Base-by-base conservation (phyloP, 371 early-diverging fungal species). In the Choanephora cucurbitarum region DNA sequence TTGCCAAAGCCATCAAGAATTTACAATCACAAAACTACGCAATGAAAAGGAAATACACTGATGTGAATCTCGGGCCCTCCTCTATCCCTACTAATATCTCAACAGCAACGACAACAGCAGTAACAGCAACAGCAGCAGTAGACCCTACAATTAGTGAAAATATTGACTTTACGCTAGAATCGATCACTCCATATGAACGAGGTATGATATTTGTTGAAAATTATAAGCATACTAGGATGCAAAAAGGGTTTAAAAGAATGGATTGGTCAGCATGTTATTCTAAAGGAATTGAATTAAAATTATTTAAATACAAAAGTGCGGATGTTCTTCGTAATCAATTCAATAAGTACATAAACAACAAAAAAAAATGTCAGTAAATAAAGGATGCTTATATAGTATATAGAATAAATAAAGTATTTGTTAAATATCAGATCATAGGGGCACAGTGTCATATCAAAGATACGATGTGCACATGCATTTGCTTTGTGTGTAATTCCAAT, bases 1-100 rank as follows among this genome's bases (percentile, higher is more conserved):
- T 56, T 14, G 57, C 53, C 57, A 62, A 62, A 52, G 62, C 57
- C 51, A 62, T 62, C 44, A 62, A 57, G 53, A 55, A 40, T 52
- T 57, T 62, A 47, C 51, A 62, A 48, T 43, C 45, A 18, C 62
- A 62, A 57, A 62, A 62, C 44, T 19, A 52, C 43, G 46, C 53
- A 34, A 42, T 56, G 19, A 57, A 62, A 62, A 56, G 57, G 53
- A 52, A 56, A 41, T 55, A 47, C 44, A 52, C 10, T 62, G 52
- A 56, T 52, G 47, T 57, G 14, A 34, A 52, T 49, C 17, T 22
- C 31, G 52, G 22, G 17, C 33, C 61, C 59, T 59, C 59, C 31
- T 52, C 60, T 49, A 59, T 52, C 55, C 23, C 49, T 60, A 54
- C 60, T 33, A 54, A 39, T 45, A 58, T 46, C 37, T 45, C 41